Evolutionary conservation across 345 rosid species (phyloP), one percentile per base, ranked within the genome.

Genomic region (Citrus trifoliata): DNA sequence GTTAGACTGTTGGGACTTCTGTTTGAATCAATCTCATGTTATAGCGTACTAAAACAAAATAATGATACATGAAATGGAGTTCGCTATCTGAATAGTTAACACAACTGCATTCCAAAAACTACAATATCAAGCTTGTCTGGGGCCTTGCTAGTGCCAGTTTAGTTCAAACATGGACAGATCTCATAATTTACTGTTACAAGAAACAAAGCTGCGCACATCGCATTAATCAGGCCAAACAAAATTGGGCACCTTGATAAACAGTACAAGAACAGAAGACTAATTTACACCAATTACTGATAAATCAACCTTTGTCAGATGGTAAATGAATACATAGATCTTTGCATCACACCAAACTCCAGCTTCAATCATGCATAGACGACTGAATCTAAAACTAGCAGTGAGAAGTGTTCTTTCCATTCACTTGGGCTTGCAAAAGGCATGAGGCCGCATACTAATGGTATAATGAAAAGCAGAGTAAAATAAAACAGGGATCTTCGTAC

Each of bases 361-460:
- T 24, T 79, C 77, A 81, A 61, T 83, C 83, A 14, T 51, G 76
- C 4, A 55, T 61, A 6, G 22, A 33, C 6, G 33, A 28, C 4
- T 72, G 22, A 75, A 53, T 78, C 77, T 0, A 46, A 32, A 13
- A 82, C 59, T 37, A 83, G 81, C n/a, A 33, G 65, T 8, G 37
- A 58, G 62, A 94, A 82, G 76, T 94, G 92, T 69, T 88, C 84
- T 80, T 71, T 87, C 99, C 98, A 96, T 75, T 94, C 97, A 16
- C 80, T 79, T 2, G 79, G 80, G 72, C 89, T 67, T 1, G 93
- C 98, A 59, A 93, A 96, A 28, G 99, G 99, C 80, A 89, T 79
- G 0, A 94, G 86, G 38, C 97, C 97, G 18, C 92, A 94, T 16
- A 85, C 73, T 58, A 83, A 63, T 1, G 99, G 99, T 32, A 92